phyloP scores from a whole-genome alignment of 148 eudicot genomes.

The Spergularia bocconei region DNA sequence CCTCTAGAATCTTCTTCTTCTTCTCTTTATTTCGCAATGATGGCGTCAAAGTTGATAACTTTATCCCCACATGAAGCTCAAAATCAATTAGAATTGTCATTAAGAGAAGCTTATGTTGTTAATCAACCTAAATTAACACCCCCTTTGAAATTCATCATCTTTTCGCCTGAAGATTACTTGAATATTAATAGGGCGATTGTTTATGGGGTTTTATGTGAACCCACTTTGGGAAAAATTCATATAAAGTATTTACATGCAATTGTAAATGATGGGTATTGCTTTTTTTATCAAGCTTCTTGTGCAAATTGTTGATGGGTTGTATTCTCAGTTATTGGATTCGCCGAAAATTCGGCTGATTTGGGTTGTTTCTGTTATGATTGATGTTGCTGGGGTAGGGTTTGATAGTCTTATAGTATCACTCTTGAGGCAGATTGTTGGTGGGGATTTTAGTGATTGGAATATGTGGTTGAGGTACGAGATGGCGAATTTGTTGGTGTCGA shows the following conservation, averaged over 20 bases:
- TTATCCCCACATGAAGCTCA: conserved; percentile 47
- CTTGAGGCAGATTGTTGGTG: conserved; percentile 75
- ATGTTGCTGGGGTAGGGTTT: conserved; percentile 59
- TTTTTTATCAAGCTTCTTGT: conserved; percentile 47
- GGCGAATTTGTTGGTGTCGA: conserved; percentile 41
- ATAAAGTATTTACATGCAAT: conserved; percentile 71
- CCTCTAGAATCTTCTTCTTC: no score
- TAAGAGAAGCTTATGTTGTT: conserved; percentile 53
- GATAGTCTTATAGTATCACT: conserved; percentile 66
- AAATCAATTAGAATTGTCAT: conserved; percentile 47
- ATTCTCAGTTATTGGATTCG: conserved; percentile 45
- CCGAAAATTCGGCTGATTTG: conserved; percentile 63
- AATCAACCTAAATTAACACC: conserved; percentile 53
- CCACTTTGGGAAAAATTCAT: conserved; percentile 41
- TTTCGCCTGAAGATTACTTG: conserved; percentile 46
- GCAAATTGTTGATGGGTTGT: conserved; percentile 58
- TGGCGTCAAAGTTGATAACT: conserved; percentile 56
- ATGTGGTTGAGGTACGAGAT: conserved; percentile 73
- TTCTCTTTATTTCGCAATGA: background rate
- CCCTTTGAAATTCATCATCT: conserved; percentile 57
- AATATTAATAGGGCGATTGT: conserved; percentile 57
- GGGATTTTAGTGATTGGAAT: conserved; percentile 71
- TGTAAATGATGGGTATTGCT: conserved; percentile 65
- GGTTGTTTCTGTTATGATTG: conserved; percentile 58
- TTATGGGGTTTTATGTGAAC: conserved; percentile 65